phyloP scores from a whole-genome alignment of 345 rosid genomes.

The Geranium brycei region DNA sequence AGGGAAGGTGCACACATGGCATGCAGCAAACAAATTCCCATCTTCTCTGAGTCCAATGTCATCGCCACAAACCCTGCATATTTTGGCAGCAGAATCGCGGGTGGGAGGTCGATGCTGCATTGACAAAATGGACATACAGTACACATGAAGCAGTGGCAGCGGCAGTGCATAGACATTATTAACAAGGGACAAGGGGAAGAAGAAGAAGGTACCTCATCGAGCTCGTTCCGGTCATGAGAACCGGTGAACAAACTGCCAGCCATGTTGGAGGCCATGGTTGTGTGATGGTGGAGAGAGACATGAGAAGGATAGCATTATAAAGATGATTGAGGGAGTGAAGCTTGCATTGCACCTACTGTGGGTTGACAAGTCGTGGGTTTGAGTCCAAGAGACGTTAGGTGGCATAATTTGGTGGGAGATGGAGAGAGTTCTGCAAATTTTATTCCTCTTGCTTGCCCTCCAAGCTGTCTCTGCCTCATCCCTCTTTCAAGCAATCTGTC shows the following conservation, averaged over 20 bases:
- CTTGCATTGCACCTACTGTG: constrained; percentile 26
- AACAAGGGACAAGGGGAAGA: background rate
- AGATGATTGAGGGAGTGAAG: constrained; percentile 1
- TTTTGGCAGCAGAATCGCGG: constrained; percentile 27
- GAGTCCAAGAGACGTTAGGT: constrained; percentile 49
- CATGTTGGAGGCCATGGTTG: constrained; percentile 40
- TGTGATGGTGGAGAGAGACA: constrained; percentile 11
- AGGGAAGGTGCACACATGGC: constrained; percentile 67
- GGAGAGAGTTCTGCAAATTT: constrained; percentile 1
- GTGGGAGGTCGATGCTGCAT: constrained; percentile 25
- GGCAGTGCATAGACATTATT: no score
- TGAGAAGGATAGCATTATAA: constrained; percentile 12
- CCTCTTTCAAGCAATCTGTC: background rate
- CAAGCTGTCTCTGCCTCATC: constrained; percentile 8
- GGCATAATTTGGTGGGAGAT: constrained; percentile 4
- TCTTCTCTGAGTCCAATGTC: constrained; percentile 45
- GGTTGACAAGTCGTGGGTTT: constrained; percentile 63
- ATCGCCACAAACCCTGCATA: constrained; percentile 71
- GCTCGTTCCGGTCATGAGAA: constrained; percentile 22
- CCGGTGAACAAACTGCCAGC: constrained; percentile 29
- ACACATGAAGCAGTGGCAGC: constrained; percentile 3
- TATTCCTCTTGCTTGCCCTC: constrained; percentile 18
- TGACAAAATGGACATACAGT: background rate
- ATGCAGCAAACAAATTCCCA: constrained; percentile 60
- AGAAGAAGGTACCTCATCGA: constrained; percentile 29